Base-by-base conservation (phyloP, 75 land plant species). In the Sequoia sempervirens region DNA sequence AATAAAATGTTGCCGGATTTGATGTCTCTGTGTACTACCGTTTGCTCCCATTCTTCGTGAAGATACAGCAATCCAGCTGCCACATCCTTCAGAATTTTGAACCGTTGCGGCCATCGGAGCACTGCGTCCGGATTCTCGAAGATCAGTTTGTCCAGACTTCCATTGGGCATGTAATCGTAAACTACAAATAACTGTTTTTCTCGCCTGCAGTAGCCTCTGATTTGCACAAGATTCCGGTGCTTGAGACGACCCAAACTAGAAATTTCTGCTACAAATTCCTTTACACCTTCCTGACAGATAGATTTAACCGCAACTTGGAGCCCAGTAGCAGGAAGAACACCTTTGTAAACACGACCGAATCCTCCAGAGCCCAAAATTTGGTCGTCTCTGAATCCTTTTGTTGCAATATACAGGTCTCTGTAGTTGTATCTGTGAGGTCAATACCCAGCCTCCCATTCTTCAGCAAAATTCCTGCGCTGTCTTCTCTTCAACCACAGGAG, bases 31-130 rank as follows among this genome's bases (percentile, higher is more conserved):
- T 89, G 83, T 10, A 82, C 23, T 26, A 83, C 50, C 32, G 7
- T 41, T 46, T 83, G 14, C 52, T 86, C 87, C 87, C 87, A 86
- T 26, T 52, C 86, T 36, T 58, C 37, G 37, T 86, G 87, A 30
- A 86, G 54, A 86, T 82, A 86, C 46, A 82, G 72, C 50, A 86
- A 45, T 20, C 87, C 92, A 0, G 87, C 83, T 1, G 90, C 92
- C 14, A 89, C 90, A 10, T 90, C 95, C 50, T 75, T 83, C 58
- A 93, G 68, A 43, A 93, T 76, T 13, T 82, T 28, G 70, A 88
- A 88, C 32, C 94, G 75, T 45, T 85, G 86, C 58, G 53, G 10
- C 94, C 91, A 91, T 20, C 14, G 45, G 82, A 86, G 38, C 15
- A 18, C 20, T 28, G 30, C 18, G 5, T 53, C 13, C 14, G 85